Evolutionary conservation across 306 rosid genomes (phyloP).

Genomic region (Pueraria montana): DNA sequence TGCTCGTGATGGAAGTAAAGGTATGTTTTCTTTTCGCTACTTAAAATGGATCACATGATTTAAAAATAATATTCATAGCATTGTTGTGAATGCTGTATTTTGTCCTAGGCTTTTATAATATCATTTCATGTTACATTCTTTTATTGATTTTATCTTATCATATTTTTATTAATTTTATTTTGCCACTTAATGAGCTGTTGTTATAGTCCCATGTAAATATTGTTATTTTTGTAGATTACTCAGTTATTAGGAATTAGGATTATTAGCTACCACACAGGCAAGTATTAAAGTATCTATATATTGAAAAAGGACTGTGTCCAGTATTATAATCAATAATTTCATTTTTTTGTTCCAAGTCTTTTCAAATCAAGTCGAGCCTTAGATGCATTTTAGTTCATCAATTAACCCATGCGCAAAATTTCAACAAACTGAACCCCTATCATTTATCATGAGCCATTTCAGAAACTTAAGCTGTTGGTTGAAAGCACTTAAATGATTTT

Average conservation of each 20-base stretch:
- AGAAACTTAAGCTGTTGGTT: background rate
- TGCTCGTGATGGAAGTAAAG: slow-evolving; percentile 57
- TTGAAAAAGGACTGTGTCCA: background rate
- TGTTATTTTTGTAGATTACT: background rate
- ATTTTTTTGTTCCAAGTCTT: background rate
- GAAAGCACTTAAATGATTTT: background rate
- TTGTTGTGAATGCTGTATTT: background rate
- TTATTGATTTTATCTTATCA: background rate
- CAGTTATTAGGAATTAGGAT: background rate
- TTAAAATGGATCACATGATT: slow-evolving; percentile 16
- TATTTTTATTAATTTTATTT: slow-evolving; percentile 4
- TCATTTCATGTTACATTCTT: slow-evolving; percentile 7
- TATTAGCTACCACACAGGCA: slow-evolving; percentile 1
- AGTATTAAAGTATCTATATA: slow-evolving; percentile 5
- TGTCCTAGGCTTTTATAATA: slow-evolving; percentile 1
- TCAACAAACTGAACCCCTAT: background rate
- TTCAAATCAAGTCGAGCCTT: background rate
- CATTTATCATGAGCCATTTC: background rate
- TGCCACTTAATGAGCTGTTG: background rate
- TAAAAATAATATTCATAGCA: slow-evolving; percentile 17
- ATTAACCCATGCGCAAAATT: background rate
- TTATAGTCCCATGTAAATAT: slow-evolving; percentile 12
- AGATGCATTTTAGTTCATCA: slow-evolving; percentile 1
- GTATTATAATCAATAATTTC: slow-evolving; percentile 4
- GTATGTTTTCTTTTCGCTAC: slow-evolving; percentile 52